Base-by-base conservation (phyloP, 495 filamentous ascomycete genomes). In the Penicillium nucicola region DNA sequence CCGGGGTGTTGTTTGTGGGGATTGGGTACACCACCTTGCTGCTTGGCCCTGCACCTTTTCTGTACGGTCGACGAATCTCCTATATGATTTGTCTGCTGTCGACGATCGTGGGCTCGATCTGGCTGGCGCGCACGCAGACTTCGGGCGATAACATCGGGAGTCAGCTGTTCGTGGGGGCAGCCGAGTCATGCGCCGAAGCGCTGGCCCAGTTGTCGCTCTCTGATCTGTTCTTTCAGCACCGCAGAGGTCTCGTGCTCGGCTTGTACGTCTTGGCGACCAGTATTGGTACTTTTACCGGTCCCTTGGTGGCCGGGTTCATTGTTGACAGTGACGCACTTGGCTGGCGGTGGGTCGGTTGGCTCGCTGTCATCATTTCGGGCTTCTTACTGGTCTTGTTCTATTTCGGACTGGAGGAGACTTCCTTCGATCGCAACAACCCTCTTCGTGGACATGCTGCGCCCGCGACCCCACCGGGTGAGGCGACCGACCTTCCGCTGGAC, bases 301-400 rank as follows among this genome's bases (percentile, higher is more conserved):
- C 66, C 0, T 33, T 69, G 42, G 35, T 69, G 3, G 53, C 66
- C 13, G 55, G 64, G 3, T 67, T 61, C 42, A 63, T 69, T 25
- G 48, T 47, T 12, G 55, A 64, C 45, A 56, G 54, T 28, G 15
- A 41, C 1, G 32, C 19, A 4, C 14, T 59, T 25, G 60, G 57
- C 2, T 69, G 66, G 66, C 57, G 61, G 38, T 66, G 64, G 63
- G 58, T 63, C 17, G 67, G 65, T 4, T 70, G 66, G 65, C 20
- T 59, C 9, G 61, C 53, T 23, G 65, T 47, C 5, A 68, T 67
- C n/a, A 61, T 70, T 17, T 58, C 53, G 1, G 63, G 55, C 10
- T 47, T 40, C 6, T 38, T 58, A 9, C 3, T 69, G 3, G 10
- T 64, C 23, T 15, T 65, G 11, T 53, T 66, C 30, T 60, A 48